A percentile compares a stretch with the other conserved stretches of the same genome.
Evolutionary conservation across 768 basidiomycete genomes (phyloP).

Genomic region (Tricholomella constricta): DNA sequence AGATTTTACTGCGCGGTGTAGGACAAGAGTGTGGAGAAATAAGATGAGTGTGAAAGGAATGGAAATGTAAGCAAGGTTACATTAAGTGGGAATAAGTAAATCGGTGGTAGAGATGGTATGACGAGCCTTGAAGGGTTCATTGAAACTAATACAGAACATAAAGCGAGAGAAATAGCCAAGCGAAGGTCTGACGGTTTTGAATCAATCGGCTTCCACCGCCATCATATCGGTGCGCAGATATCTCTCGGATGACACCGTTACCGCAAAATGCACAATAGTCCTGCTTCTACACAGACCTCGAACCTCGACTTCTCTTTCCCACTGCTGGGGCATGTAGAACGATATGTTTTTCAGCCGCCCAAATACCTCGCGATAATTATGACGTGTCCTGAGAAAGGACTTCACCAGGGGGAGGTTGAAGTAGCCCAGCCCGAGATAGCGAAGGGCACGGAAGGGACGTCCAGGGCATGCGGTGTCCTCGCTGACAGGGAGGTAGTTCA

Average conservation of each 20-base stretch:
- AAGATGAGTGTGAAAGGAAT: no score
- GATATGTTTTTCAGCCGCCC: not conserved
- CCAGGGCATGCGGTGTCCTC: not conserved
- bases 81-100: no score
- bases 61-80: no score
- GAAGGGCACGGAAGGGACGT: constrained; percentile 1
- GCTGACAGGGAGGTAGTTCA: constrained; percentile 6
- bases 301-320: not conserved
- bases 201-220: no score
- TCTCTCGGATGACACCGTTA: no score
- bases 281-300: not conserved
- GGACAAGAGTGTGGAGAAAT: no score
- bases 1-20: no score
- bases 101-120: no score
- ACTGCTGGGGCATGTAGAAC: not conserved
- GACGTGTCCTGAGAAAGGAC: constrained; percentile 5
- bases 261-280: not conserved
- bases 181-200: no score
- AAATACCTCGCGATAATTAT: not conserved
- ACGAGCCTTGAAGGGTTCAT: no score
- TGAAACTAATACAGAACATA: no score
- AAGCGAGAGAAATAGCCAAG: no score
- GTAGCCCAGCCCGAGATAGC: not conserved
- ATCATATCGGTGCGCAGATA: not conserved
- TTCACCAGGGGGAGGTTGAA: constrained; percentile 11